These are phyloP conservation scores for Talaromyces albobiverticillius DNA, from an alignment of 2,329 filamentous ascomycete genomes.

Conservation along the genomic window DNA sequence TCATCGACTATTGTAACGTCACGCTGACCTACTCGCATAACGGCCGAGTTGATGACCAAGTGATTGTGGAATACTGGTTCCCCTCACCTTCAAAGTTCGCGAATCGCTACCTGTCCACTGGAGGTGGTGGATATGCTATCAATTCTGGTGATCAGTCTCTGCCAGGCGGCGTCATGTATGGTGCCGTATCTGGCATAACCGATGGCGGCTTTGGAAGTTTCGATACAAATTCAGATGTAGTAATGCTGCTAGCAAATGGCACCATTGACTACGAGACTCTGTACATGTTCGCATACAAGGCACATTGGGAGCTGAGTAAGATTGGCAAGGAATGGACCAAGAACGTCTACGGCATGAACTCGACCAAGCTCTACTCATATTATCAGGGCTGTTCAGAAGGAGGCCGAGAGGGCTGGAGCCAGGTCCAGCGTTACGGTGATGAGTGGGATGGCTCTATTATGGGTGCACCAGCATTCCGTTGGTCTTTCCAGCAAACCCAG, in stretches of 20 bases:
- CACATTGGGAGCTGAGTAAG: constrained; percentile 47
- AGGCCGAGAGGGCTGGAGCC: constrained; percentile 47
- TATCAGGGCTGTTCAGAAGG: constrained; percentile 53
- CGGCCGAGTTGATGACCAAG: constrained; percentile 31
- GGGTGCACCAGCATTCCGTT: constrained; percentile 45
- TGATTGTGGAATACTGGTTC: constrained; percentile 42
- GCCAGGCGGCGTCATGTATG: constrained; percentile 44
- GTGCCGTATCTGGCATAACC: constrained; percentile 49
- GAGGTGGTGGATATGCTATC: constrained; percentile 48
- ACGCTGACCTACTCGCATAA: constrained; percentile 47
- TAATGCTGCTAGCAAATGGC: constrained; percentile 38
- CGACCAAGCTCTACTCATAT: constrained; percentile 31
- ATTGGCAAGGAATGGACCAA: constrained; percentile 44
- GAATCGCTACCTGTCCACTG: constrained; percentile 47
- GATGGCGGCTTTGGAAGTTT: constrained; percentile 53
- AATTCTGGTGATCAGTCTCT: constrained; percentile 50
- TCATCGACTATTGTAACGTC: constrained; percentile 42
- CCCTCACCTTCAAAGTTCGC: constrained; percentile 43
- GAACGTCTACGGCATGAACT: constrained; percentile 33
- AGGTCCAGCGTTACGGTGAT: constrained; percentile 45
- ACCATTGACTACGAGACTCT: constrained; percentile 50
- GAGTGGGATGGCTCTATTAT: constrained; percentile 42
- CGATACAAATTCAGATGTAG: constrained; percentile 35
- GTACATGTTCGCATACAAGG: constrained; percentile 52
- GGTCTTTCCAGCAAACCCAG: constrained; percentile 39